Conservation (phyloP, 768 basidiomycete species). For the Phylloporus sp. region DNA sequence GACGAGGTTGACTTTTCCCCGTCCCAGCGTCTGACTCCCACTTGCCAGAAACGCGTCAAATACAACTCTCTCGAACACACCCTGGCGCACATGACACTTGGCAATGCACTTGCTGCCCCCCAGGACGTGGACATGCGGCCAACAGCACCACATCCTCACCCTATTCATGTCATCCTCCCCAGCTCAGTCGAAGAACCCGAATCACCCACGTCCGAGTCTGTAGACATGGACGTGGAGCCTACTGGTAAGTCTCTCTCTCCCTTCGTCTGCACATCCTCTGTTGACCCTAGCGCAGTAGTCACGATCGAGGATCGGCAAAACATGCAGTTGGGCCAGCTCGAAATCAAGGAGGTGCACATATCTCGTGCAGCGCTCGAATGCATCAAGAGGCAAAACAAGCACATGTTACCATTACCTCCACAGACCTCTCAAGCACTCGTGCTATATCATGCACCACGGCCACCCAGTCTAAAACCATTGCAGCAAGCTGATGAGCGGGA, state of each 20-base stretch:
- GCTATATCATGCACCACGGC: slow-evolving; percentile 44
- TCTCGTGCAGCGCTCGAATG: slow-evolving; percentile 45
- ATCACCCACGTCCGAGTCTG: slow-evolving; percentile 44
- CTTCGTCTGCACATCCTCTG: not conserved
- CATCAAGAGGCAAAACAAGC: slow-evolving; percentile 34
- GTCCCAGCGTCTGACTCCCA: not conserved
- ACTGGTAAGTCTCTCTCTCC: slow-evolving; percentile 44
- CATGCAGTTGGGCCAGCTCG: slow-evolving; percentile 23
- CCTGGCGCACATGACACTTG: slow-evolving; percentile 48
- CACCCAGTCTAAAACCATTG: slow-evolving; percentile 14
- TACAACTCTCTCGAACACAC: slow-evolving; percentile 52
- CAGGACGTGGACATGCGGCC: slow-evolving; percentile 20
- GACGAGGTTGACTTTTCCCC: not conserved
- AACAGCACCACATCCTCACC: slow-evolving; percentile 3
- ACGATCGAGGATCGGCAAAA: slow-evolving; percentile 12
- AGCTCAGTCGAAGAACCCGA: slow-evolving; percentile 41
- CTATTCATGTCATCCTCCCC: slow-evolving; percentile 25
- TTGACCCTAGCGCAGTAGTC: slow-evolving; percentile 2
- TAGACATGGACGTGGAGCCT: slow-evolving; percentile 66
- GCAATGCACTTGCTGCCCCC: slow-evolving; percentile 1
- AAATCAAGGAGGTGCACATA: slow-evolving; percentile 34
- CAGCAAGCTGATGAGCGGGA: not conserved
- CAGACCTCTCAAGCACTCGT: slow-evolving; percentile 46
- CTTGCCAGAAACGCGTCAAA: slow-evolving; percentile 49
- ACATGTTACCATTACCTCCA: slow-evolving; percentile 18